These are phyloP conservation scores for Blastocystis sp. DNA, from an alignment of 352 stramenopile species.

Conservation along the genomic window DNA sequence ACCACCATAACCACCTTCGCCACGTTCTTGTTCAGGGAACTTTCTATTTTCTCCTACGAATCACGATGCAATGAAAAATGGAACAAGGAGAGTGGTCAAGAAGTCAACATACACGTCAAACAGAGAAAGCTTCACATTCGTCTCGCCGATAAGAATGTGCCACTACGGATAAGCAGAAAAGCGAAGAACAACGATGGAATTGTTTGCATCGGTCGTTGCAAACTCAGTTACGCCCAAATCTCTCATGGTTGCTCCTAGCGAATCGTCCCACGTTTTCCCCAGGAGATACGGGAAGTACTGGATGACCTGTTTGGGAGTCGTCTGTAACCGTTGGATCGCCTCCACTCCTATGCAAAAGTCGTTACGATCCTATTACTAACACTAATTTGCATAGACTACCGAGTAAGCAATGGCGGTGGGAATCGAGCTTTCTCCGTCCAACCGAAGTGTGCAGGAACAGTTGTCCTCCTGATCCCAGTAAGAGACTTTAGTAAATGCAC, in stretches of 20 bases:
- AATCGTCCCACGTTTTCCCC: background rate
- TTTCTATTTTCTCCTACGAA: background rate
- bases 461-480: conserved; percentile 63
- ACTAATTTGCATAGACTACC: background rate
- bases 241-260: background rate
- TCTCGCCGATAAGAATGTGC: conserved; percentile 33
- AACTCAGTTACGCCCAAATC: background rate
- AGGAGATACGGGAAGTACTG: conserved; percentile 26
- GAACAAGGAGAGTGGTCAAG: background rate
- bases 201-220: background rate
- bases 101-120: conserved; percentile 33
- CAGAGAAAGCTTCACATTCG: conserved; percentile 23
- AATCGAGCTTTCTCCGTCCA: conserved; percentile 30
- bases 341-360: conserved; percentile 18
- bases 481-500: conserved; percentile 51
- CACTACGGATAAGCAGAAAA: conserved; percentile 1
- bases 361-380: background rate
- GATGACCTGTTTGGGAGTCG: conserved; percentile 56
- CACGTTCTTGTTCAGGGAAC: background rate
- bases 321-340: conserved; percentile 2
- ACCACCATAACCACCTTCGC: conserved; percentile 19
- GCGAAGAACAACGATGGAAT: background rate
- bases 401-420: conserved; percentile 51
- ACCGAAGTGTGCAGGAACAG: conserved; percentile 6
- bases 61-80: background rate